Evolutionary conservation across 768 basidiomycete genomes (phyloP).

Genomic region (Tylopilus subfusipes): DNA sequence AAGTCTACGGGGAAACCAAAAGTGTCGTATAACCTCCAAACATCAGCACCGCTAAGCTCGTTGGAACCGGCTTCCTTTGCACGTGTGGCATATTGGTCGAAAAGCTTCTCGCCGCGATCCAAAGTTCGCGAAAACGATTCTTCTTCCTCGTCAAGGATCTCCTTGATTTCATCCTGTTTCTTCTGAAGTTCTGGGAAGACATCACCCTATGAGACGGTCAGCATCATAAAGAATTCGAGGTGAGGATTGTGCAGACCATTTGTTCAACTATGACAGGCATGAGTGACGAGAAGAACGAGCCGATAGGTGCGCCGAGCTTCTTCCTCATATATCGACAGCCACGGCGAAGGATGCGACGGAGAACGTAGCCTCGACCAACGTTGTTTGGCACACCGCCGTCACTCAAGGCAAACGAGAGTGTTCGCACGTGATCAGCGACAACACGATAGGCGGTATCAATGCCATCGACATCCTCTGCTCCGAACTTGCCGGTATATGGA

Average conservation of each 20-base stretch:
- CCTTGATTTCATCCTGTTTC: slow-evolving; percentile 78
- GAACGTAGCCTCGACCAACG: slow-evolving; percentile 95
- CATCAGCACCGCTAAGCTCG: slow-evolving; percentile 83
- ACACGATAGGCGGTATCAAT: slow-evolving; percentile 98
- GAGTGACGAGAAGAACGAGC: slow-evolving; percentile 91
- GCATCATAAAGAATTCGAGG: not conserved
- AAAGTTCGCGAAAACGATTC: slow-evolving; percentile 96
- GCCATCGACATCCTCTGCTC: slow-evolving; percentile 90
- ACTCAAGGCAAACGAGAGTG: slow-evolving; percentile 91
- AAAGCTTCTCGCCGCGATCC: slow-evolving; percentile 93
- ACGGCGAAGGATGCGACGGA: slow-evolving; percentile 86
- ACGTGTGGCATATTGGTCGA: slow-evolving; percentile 77
- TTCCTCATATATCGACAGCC: slow-evolving; percentile 96
- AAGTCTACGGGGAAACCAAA: slow-evolving; percentile 98
- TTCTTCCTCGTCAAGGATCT: slow-evolving; percentile 96
- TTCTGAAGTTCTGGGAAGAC: slow-evolving; percentile 93
- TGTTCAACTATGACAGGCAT: slow-evolving; percentile 86
- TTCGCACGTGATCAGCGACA: slow-evolving; percentile 94
- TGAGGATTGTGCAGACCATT: slow-evolving; percentile 53
- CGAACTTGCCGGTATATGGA: slow-evolving; percentile 86
- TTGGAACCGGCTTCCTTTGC: slow-evolving; percentile 60
- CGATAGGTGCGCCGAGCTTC: slow-evolving; percentile 89
- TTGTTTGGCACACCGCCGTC: slow-evolving; percentile 97
- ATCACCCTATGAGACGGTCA: slow-evolving; percentile 51
- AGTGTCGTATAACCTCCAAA: slow-evolving; percentile 97